These are phyloP conservation scores for Penicillium sp. DNA, from an alignment of 2,329 filamentous ascomycete species.

Conservation along the genomic window DNA sequence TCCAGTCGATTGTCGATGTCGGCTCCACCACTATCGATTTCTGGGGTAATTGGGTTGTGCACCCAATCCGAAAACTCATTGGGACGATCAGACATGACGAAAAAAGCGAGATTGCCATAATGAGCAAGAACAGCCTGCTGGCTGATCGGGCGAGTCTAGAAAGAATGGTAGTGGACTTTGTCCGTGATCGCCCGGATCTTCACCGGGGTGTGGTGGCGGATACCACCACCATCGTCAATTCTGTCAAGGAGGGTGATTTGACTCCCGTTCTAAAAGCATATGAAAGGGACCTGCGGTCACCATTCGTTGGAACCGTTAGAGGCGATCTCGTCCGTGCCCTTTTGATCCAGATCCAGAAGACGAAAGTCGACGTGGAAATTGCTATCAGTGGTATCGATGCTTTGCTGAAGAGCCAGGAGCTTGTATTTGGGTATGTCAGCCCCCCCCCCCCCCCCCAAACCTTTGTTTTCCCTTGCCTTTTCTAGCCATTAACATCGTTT, in stretches of 20 bases:
- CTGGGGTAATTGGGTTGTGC: constrained; percentile 93
- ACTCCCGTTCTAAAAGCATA: constrained; percentile 89
- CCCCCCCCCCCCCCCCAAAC: not conserved
- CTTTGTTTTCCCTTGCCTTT: too few relatives aligned
- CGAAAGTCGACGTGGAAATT: constrained; percentile 95
- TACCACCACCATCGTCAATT: constrained; percentile 69
- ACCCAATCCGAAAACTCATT: constrained; percentile 77
- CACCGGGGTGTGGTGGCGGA: constrained; percentile 53
- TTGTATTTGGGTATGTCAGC: constrained; percentile 70
- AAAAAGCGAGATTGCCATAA: constrained; percentile 89
- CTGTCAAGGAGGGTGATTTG: constrained; percentile 86
- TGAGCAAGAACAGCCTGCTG: constrained; percentile 88
- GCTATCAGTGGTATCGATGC: constrained; percentile 95
- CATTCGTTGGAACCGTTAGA: constrained; percentile 75
- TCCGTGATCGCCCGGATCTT: constrained; percentile 70
- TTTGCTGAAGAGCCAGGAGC: constrained; percentile 89
- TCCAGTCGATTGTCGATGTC: constrained; percentile 75
- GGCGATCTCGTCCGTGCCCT: constrained; percentile 88
- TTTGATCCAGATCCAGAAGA: constrained; percentile 96
- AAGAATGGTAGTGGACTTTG: constrained; percentile 97
- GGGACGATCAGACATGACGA: constrained; percentile 91
- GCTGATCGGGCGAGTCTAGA: constrained; percentile 90
- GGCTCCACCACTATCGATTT: constrained; percentile 81
- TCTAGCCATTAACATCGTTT: constrained; percentile 12
- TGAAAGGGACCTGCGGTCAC: constrained; percentile 79